Evolutionary conservation across 768 basidiomycete species (phyloP).

Genomic region (Lactifluus piperatus): DNA sequence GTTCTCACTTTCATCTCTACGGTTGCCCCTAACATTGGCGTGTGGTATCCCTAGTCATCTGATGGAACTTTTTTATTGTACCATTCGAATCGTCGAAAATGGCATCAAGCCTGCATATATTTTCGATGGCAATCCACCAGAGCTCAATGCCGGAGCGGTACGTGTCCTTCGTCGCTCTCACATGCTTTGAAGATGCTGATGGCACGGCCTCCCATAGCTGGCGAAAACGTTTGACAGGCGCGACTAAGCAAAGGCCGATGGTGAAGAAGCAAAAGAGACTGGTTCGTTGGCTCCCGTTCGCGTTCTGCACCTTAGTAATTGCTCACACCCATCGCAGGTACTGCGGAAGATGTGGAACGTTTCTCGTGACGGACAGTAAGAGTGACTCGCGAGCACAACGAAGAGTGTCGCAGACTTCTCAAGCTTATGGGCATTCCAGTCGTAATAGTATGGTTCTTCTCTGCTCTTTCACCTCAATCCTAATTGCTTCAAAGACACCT

Average conservation of each 20-base stretch:
- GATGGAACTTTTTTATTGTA: constrained; percentile 98
- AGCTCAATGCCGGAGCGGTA: constrained; percentile 96
- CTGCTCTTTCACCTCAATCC: neutral
- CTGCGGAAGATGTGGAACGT: constrained; percentile 86
- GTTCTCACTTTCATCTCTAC: neutral
- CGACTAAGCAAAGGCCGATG: constrained; percentile 90
- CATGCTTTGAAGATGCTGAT: neutral
- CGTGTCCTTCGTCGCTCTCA: constrained; percentile 19
- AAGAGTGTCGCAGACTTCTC: constrained; percentile 83
- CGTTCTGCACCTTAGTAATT: neutral
- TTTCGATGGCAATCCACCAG: constrained; percentile 97
- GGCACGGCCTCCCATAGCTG: constrained; percentile 42
- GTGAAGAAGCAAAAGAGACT: constrained; percentile 92
- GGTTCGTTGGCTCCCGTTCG: constrained; percentile 32
- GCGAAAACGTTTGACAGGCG: constrained; percentile 91
- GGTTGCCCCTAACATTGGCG: neutral
- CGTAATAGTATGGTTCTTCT: constrained; percentile 56
- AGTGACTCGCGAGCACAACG: constrained; percentile 93
- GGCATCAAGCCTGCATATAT: constrained; percentile 98
- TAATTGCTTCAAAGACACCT: constrained; percentile 56
- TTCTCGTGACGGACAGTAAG: constrained; percentile 87
- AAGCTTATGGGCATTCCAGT: constrained; percentile 96
- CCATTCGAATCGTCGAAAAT: constrained; percentile 95
- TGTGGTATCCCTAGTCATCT: constrained; percentile 52
- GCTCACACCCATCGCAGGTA: constrained; percentile 36